Base-by-base conservation (phyloP, 495 filamentous ascomycete species). In the Penicillium paxilli region DNA sequence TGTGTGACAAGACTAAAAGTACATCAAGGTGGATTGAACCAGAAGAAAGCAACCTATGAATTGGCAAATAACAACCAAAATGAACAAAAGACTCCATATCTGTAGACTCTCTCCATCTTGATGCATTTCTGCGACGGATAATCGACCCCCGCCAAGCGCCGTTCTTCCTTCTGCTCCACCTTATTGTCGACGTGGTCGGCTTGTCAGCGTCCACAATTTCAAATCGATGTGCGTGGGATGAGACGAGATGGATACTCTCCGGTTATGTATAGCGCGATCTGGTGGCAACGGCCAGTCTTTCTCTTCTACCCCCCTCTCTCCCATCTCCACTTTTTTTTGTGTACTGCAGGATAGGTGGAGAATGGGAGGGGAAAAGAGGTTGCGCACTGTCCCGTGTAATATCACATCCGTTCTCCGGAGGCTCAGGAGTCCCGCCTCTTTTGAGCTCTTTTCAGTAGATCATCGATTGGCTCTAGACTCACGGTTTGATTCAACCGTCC, bases 281-380 rank as follows among this genome's bases (percentile, higher is more conserved):
- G 52, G 55, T 65, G 59, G 59, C 54, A 65, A 65, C 54, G 63
- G 48, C 50, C 57, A 51, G 33, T 49, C 47, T 44, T 45, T 52
- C 25, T 49, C 20, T 9, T 12, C 20, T 1, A 6, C 16, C 26
- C 11, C 26, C 26, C 11, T 11, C 11, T 28, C 26, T 11, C 11
- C 26, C 26, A 28, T 28, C 26, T 28, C 26, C 26, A 47, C 23
- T 47, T 19, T 14, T n/a, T 14, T n/a, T n/a, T n/a, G n/a, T 38
- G 35, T 16, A 38, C 35, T 38, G 35, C 35, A 38, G 28, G 28
- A n/a, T n/a, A n/a, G n/a, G n/a, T n/a, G n/a, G n/a, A n/a, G n/a
- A n/a, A n/a, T n/a, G n/a, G n/a, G n/a, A n/a, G n/a, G n/a, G n/a
- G n/a, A n/a, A n/a, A n/a, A n/a, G n/a, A 28, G 42, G 38, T 47